phyloP scores from a whole-genome alignment of 1,284 basidiomycete genomes.

The Marasmius fiardii region DNA sequence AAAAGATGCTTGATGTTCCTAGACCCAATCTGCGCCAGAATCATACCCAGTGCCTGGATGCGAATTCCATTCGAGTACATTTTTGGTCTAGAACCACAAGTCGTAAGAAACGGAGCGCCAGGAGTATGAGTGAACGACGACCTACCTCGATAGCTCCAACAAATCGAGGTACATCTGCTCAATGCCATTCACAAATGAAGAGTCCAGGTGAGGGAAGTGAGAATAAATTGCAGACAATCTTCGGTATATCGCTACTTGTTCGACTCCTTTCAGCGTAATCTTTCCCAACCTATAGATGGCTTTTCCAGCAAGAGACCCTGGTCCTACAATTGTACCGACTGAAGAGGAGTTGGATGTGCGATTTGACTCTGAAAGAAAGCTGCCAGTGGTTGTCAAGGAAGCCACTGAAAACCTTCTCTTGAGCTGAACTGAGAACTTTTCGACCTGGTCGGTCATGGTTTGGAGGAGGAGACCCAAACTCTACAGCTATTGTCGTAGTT shows the following conservation, averaged over 20 bases:
- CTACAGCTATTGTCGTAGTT: too few relatives aligned
- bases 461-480: not conserved
- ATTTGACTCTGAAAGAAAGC: not conserved
- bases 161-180: conserved; percentile 7
- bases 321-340: conserved; percentile 4
- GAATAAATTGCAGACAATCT: conserved; percentile 3
- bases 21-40: conserved; percentile 6
- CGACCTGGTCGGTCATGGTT: not conserved
- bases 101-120: not conserved
- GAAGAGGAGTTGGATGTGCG: not conserved
- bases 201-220: conserved; percentile 7
- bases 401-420: not conserved
- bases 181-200: not conserved
- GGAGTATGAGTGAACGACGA: not conserved
- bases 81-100: not conserved
- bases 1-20: conserved; percentile 1
- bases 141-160: conserved; percentile 10
- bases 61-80: conserved; percentile 6
- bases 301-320: conserved; percentile 9
- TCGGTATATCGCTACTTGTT: conserved; percentile 7
- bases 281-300: conserved; percentile 5
- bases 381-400: not conserved
- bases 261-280: conserved; percentile 8
- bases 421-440: not conserved
- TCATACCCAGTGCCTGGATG: conserved; percentile 1